phyloP scores from a whole-genome alignment of 1,139 yeast species.

The Blastobotrys buckinghamii region DNA sequence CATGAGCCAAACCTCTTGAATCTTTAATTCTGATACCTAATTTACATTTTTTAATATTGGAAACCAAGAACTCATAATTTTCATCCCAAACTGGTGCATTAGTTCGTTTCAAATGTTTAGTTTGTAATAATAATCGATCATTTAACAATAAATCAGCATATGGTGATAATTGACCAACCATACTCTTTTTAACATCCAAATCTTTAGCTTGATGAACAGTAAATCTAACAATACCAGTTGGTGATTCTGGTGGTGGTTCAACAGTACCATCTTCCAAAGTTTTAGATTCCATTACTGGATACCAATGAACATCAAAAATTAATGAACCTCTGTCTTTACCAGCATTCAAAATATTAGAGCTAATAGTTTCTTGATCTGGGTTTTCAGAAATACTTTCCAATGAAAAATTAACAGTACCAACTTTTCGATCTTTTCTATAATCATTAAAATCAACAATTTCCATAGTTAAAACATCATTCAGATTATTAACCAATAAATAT shows the following conservation, averaged over 20 bases:
- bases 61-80: constrained; percentile 63
- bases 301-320: constrained; percentile 62
- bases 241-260: constrained; percentile 85
- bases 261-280: constrained; percentile 78
- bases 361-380: constrained; percentile 46
- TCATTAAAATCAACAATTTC: constrained; percentile 70
- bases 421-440: constrained; percentile 66
- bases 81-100: constrained; percentile 66
- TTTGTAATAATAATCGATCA: constrained; percentile 50
- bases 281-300: constrained; percentile 74
- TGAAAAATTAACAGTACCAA: constrained; percentile 76
- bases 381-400: constrained; percentile 56
- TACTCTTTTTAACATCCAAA: constrained; percentile 57
- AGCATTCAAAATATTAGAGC: constrained; percentile 62
- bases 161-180: constrained; percentile 63
- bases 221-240: constrained; percentile 81
- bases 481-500: constrained; percentile 62
- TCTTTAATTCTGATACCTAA: constrained; percentile 64
- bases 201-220: constrained; percentile 66
- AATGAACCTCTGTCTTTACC: constrained; percentile 73
- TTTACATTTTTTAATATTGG: constrained; percentile 64
- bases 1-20: constrained; percentile 52
- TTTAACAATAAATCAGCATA: constrained; percentile 67
- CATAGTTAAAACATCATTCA: constrained; percentile 74
- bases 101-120: constrained; percentile 54